Evolutionary conservation across 2,329 filamentous ascomycete genomes (phyloP).

Genomic region (Parafenestella ontariensis): DNA sequence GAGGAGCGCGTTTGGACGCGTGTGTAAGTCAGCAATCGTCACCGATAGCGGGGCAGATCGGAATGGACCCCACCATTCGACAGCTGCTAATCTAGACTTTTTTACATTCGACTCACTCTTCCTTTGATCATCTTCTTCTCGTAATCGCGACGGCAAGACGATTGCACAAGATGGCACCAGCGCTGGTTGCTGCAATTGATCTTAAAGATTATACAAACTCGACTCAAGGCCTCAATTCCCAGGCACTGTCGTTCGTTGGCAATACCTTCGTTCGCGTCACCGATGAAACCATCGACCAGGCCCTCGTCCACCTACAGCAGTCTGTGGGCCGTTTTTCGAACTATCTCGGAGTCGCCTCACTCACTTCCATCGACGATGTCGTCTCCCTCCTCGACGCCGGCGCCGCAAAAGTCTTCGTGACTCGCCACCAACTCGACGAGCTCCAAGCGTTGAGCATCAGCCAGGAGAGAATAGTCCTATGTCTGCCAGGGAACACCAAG

Average conservation of each 20-base stretch:
- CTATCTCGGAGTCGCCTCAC: constrained; percentile 77
- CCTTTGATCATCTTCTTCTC: not conserved
- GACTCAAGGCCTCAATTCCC: constrained; percentile 58
- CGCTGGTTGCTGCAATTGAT: constrained; percentile 60
- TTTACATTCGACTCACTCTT: constrained; percentile 14
- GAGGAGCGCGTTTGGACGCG: not conserved
- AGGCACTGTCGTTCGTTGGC: constrained; percentile 64
- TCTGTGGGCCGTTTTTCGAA: constrained; percentile 65
- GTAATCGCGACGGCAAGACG: not conserved
- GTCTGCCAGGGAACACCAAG: constrained; percentile 54
- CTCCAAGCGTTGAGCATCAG: constrained; percentile 61
- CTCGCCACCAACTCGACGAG: constrained; percentile 68
- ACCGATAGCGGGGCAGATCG: constrained; percentile 18
- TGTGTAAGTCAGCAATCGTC: constrained; percentile 3
- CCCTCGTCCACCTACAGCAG: constrained; percentile 62
- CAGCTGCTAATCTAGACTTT: constrained; percentile 1
- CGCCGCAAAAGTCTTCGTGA: constrained; percentile 83
- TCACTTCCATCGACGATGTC: constrained; percentile 75
- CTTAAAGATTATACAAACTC: constrained; percentile 52
- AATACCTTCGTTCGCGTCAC: constrained; percentile 63
- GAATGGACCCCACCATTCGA: constrained; percentile 15
- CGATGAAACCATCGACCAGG: constrained; percentile 55
- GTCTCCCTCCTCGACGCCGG: constrained; percentile 83
- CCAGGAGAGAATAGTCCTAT: constrained; percentile 64
- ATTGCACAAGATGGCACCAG: constrained; percentile 49